phyloP scores from a whole-genome alignment of 2,329 filamentous ascomycete species.

The Cytospora paraplurivora region DNA sequence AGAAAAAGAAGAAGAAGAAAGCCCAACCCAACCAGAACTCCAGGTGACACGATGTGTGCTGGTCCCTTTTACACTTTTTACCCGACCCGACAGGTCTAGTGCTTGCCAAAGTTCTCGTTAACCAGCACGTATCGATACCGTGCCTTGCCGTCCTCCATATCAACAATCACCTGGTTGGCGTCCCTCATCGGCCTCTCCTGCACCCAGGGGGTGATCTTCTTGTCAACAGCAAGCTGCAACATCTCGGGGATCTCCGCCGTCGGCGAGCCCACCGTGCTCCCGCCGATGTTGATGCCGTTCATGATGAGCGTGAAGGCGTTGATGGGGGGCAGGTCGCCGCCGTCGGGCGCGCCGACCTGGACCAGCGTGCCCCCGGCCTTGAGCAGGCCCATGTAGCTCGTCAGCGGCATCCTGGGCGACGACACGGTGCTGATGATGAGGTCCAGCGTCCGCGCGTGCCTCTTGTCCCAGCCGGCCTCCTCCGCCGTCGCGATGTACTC shows the following conservation, averaged over 20 bases:
- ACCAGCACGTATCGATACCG: slow-evolving; percentile 50
- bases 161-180: slow-evolving; percentile 56
- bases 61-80: not conserved
- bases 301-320: slow-evolving; percentile 59
- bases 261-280: slow-evolving; percentile 48
- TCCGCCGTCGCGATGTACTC: slow-evolving; percentile 45
- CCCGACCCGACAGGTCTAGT: slow-evolving; percentile 3
- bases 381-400: slow-evolving; percentile 62
- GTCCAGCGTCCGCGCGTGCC: slow-evolving; percentile 53
- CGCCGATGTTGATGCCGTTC: slow-evolving; percentile 54
- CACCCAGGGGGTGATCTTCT: slow-evolving; percentile 59
- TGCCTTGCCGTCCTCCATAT: slow-evolving; percentile 58
- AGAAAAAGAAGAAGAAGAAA: not conserved
- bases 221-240: slow-evolving; percentile 58
- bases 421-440: slow-evolving; percentile 61
- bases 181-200: slow-evolving; percentile 56
- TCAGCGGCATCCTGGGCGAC: slow-evolving; percentile 56
- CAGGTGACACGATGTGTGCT: not conserved
- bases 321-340: slow-evolving; percentile 45
- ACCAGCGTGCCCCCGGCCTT: slow-evolving; percentile 62
- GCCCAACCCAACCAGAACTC: not conserved
- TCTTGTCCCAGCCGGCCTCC: slow-evolving; percentile 55
- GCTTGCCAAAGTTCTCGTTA: slow-evolving; percentile 42
- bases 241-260: slow-evolving; percentile 57
- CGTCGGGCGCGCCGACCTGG: slow-evolving; percentile 65